Conservation (phyloP, 2,329 filamentous ascomycete species). For the Calonectria montana region DNA sequence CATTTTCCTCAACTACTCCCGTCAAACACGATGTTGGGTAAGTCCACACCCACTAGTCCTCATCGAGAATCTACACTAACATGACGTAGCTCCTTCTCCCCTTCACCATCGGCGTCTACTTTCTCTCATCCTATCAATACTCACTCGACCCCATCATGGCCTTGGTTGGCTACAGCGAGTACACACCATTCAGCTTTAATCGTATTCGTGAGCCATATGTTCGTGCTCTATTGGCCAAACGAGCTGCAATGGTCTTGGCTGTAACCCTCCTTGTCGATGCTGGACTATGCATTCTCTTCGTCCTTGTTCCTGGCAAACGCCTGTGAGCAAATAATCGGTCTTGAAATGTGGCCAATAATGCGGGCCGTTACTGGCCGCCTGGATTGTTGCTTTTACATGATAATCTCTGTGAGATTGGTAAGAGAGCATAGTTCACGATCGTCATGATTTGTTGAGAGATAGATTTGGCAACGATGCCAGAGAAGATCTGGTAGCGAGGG, state of each 20-base stretch:
- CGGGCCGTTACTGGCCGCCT: slow-evolving; percentile 37
- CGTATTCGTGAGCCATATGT: slow-evolving; percentile 92
- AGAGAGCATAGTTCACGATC: slow-evolving; percentile 40
- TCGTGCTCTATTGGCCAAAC: slow-evolving; percentile 83
- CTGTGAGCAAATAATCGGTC: slow-evolving; percentile 59
- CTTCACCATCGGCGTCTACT: slow-evolving; percentile 91
- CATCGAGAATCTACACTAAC: slow-evolving; percentile 21
- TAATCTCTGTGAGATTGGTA: slow-evolving; percentile 32
- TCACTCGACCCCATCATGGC: slow-evolving; percentile 93
- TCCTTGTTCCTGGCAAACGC: slow-evolving; percentile 91
- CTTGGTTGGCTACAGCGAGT: slow-evolving; percentile 91
- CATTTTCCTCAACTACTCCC: slow-evolving; percentile 86
- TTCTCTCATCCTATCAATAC: slow-evolving; percentile 92
- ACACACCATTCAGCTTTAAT: slow-evolving; percentile 93
- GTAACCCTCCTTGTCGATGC: slow-evolving; percentile 82
- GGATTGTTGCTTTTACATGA: slow-evolving; percentile 20
- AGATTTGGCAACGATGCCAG: slow-evolving; percentile 33
- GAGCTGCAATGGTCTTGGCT: slow-evolving; percentile 82
- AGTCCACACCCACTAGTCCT: slow-evolving; percentile 46
- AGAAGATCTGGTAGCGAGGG: slow-evolving; percentile 7
- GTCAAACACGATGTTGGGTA: slow-evolving; percentile 86
- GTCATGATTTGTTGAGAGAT: slow-evolving; percentile 43
- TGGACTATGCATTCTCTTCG: slow-evolving; percentile 89
- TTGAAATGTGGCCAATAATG: slow-evolving; percentile 35
- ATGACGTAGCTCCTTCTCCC: slow-evolving; percentile 75